Evolutionary conservation across 805 yeast species (phyloP), one percentile per base, ranked within the genome.

Genomic region (Kluyveromyces siamensis): DNA sequence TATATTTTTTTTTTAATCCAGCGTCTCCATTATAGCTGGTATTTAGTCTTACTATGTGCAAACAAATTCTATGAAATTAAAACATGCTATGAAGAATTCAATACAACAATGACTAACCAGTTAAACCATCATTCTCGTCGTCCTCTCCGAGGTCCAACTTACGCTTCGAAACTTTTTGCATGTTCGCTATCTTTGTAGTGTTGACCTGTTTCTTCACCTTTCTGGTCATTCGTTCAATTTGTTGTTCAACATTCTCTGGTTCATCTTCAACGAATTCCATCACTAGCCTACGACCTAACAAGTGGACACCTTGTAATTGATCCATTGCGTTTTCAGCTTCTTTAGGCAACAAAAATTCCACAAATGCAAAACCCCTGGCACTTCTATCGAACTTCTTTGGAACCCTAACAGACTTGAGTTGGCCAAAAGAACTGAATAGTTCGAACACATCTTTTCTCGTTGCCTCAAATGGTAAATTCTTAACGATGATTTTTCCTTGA

Each of bases 291-390:
- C 99, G 84, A 35, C 99, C 99, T 46, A 93, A 76, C 70, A 93
- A 83, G 76, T 93, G 99, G 2, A 95, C 96, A 52, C 99, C 99
- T 63, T 83, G 85, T 54, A 93, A 76, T 63, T 90, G 91, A 58
- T 84, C 83, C 91, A 93, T 85, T 13, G 98, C 99, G 62, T 75
- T 80, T 63, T 85, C 96, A 1, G 99, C 97, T 67, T 93, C 99
- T 65, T 87, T 82, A 19, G 87, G 76, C 39, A 93, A 72, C 10
- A 85, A 72, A 63, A 85, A 93, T 69, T 93, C 99, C 42, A 95
- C 96, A 66, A 93, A 93, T 0, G 98, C 99, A 73, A 93, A 93
- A 64, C 99, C 99, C 65, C 99, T 81, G 11, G 97, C 95, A 37
- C 88, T 77, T 63, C 84, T 86, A 74, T 93, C 95, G 72, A 91